phyloP scores from a whole-genome alignment of 2,329 filamentous ascomycete genomes.

The Beauveria sp. region DNA sequence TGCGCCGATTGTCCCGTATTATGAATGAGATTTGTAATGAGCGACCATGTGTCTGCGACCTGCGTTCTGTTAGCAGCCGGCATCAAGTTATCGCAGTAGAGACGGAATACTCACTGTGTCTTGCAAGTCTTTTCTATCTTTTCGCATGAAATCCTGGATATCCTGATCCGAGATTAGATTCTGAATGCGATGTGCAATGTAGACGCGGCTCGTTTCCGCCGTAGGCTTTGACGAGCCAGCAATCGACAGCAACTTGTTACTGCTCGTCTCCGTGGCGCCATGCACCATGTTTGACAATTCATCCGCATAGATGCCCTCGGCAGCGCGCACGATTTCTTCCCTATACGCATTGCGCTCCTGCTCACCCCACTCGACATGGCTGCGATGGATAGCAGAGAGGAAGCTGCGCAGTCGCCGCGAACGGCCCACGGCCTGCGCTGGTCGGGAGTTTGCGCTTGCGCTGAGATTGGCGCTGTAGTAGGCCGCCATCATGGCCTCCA shows the following conservation, averaged over 20 bases:
- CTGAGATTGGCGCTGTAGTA: slow-evolving; percentile 3
- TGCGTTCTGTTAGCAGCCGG: not conserved
- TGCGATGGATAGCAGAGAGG: slow-evolving; percentile 5
- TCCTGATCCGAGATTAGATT: not conserved
- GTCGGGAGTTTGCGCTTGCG: not conserved
- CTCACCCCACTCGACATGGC: slow-evolving; percentile 5
- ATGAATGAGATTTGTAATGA: slow-evolving; percentile 3
- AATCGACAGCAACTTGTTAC: not conserved
- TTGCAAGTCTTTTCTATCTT: slow-evolving; percentile 6
- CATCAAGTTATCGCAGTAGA: too few relatives aligned
- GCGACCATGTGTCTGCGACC: slow-evolving; percentile 5
- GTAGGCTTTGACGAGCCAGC: not conserved
- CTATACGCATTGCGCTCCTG: slow-evolving; percentile 9
- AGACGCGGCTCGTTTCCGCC: slow-evolving; percentile 1
- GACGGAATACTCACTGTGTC: too few relatives aligned
- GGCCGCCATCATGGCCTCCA: slow-evolving; percentile 4
- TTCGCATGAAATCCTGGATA: slow-evolving; percentile 5
- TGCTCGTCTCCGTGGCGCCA: not conserved
- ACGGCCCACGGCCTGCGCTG: not conserved
- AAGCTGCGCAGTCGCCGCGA: slow-evolving; percentile 3
- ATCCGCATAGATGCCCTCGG: slow-evolving; percentile 5
- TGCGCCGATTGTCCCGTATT: slow-evolving; percentile 6
- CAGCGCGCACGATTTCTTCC: slow-evolving; percentile 12
- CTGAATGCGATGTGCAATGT: slow-evolving; percentile 7
- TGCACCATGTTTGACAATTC: not conserved